Evolutionary conservation across 257 asterid species (phyloP).

Genomic region (Penstemon newberryi): DNA sequence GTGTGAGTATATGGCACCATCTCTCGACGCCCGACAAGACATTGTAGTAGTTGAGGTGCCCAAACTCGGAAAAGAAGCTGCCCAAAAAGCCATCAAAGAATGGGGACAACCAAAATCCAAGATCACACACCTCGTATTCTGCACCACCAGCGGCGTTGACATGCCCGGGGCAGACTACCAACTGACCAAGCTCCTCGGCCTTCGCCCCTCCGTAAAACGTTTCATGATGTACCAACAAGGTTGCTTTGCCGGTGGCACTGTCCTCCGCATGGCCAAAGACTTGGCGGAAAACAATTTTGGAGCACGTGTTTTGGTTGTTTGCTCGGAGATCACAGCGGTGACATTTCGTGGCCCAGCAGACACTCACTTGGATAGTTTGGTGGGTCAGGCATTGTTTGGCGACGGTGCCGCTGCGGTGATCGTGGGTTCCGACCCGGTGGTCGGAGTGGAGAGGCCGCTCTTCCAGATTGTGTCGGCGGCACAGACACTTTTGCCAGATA

Average conservation of each 20-base stretch:
- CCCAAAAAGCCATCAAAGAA: constrained; percentile 12
- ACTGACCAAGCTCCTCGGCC: constrained; percentile 9
- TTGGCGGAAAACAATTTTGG: constrained; percentile 11
- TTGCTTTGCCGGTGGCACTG: constrained; percentile 15
- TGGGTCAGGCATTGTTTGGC: constrained; percentile 3
- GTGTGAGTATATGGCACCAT: constrained; percentile 5
- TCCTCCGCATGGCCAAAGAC: constrained; percentile 16
- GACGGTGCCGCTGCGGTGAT: constrained; percentile 6
- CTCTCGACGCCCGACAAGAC: constrained; percentile 13
- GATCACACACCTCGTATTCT: constrained; percentile 7
- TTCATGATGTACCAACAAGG: constrained; percentile 18
- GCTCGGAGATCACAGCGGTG: constrained; percentile 11
- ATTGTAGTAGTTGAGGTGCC: constrained; percentile 4
- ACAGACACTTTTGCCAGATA: neutral
- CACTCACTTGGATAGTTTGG: constrained; percentile 4
- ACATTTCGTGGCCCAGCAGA: constrained; percentile 9
- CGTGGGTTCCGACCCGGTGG: constrained; percentile 8
- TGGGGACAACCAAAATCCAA: constrained; percentile 12
- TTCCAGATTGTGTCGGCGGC: constrained; percentile 8
- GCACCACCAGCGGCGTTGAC: constrained; percentile 11
- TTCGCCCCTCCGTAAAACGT: constrained; percentile 1
- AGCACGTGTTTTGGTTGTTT: constrained; percentile 1
- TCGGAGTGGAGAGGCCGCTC: neutral
- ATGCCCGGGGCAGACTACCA: constrained; percentile 15
- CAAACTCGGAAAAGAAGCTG: constrained; percentile 15